Base-by-base conservation (phyloP, 139 green algal genomes). In the Chlorella sp. region DNA sequence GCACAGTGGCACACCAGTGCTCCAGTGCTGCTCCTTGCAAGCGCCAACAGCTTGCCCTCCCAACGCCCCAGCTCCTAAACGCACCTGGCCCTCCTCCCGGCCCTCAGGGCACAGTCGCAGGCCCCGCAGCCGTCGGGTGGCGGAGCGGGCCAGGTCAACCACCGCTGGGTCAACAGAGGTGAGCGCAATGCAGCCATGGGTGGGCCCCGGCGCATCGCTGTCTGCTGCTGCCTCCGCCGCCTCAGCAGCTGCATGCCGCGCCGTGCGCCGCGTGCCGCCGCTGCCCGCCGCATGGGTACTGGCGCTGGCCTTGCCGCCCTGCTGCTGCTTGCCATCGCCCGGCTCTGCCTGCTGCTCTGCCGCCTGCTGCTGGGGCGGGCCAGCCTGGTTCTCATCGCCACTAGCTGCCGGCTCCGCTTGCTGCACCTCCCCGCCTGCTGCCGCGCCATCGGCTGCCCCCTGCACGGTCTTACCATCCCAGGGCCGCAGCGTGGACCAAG, bases 51-150 rank as follows among this genome's bases (percentile, higher is more conserved):
- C n/a, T n/a, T n/a, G n/a, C n/a, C n/a, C n/a, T n/a, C n/a, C n/a
- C n/a, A n/a, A n/a, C n/a, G n/a, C n/a, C n/a, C n/a, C n/a, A n/a
- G n/a, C n/a, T n/a, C n/a, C n/a, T n/a, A 60, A 60, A 16, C 51
- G 9, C 34, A 92, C 64, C 30, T 73, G 72, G 13, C 86, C 79
- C 46, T 92, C 89, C 78, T 92, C 88, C 38, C 48, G 67, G 32
- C 85, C 81, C n/a, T 88, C 70, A 0, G 89, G 38, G 41, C 84
- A 91, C 80, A 91, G 51, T n/a, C 76, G 77, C 56, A 90, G 54
- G 17, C 87, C 87, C 17, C 82, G 64, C 76, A 90, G 69, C 1
- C 82, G 65, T 28, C 65, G 43, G 30, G 38, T 43, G 26, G 87
- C 87, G 4, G 76, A 82, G 54, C 79, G 77, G 19, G 54, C 73